These are phyloP conservation scores for Helicocarpus griseus DNA, from an alignment of 2,329 filamentous ascomycete genomes.

Conservation along the genomic window DNA sequence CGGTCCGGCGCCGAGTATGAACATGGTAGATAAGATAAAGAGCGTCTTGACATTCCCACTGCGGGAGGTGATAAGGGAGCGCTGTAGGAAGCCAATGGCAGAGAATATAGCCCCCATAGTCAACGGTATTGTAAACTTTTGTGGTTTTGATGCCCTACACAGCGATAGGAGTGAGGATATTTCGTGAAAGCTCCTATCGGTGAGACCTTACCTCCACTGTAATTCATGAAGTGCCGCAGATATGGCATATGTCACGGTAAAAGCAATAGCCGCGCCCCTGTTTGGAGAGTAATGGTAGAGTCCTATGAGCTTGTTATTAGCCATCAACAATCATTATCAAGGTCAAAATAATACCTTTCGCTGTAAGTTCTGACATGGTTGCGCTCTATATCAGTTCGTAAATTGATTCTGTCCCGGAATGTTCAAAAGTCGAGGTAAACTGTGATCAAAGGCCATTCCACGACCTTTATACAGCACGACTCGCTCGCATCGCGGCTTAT, in stretches of 20 bases:
- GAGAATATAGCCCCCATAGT: constrained; percentile 7
- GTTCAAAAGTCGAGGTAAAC: neutral
- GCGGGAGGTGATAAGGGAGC: constrained; percentile 2
- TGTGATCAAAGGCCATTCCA: neutral
- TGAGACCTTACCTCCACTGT: neutral
- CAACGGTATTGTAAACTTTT: constrained; percentile 9
- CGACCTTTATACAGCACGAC: neutral
- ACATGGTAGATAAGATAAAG: constrained; percentile 5
- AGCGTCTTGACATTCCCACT: constrained; percentile 1
- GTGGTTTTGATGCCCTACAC: neutral
- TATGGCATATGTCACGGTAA: neutral
- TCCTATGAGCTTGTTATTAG: neutral
- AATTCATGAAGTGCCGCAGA: neutral
- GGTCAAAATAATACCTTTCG: neutral
- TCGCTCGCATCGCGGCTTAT: neutral
- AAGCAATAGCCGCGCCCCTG: neutral
- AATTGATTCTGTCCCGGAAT: neutral
- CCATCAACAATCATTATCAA: neutral
- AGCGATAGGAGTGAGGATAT: neutral
- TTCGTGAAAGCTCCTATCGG: neutral
- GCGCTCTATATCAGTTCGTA: neutral
- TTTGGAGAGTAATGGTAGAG: constrained; percentile 4
- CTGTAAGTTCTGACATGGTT: neutral
- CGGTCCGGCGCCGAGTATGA: constrained; percentile 9
- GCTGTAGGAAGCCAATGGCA: constrained; percentile 4